A percentile compares a stretch with the other conserved stretches of the same genome.
Conservation (phyloP, 768 basidiomycete genomes). For the Mycena vulgaris region DNA sequence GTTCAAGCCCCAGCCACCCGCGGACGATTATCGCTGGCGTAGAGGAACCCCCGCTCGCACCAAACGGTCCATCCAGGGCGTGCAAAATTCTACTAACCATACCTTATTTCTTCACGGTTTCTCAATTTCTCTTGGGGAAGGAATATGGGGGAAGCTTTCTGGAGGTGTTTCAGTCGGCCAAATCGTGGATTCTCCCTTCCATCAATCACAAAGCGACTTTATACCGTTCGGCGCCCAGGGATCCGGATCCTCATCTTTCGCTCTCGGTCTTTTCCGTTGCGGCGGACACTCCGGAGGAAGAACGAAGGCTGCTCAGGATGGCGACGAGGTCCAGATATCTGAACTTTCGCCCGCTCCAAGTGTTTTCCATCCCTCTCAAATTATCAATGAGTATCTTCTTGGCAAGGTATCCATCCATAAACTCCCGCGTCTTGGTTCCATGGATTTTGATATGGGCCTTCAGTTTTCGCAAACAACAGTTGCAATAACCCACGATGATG, state of each 20-base stretch:
- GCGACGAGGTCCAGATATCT: neutral
- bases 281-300: neutral
- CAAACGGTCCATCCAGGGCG: neutral
- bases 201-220: too few relatives aligned
- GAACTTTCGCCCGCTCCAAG: neutral
- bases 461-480: slow-evolving; percentile 5
- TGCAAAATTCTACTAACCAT: neutral
- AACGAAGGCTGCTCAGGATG: neutral
- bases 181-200: neutral
- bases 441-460: neutral
- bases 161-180: slow-evolving; percentile 1
- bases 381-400: neutral
- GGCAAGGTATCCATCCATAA: neutral
- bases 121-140: slow-evolving; percentile 17
- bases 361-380: slow-evolving; percentile 7
- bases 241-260: neutral
- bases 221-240: slow-evolving; percentile 6
- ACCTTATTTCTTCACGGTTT: slow-evolving; percentile 28
- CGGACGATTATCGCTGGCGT: neutral
- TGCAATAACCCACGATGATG: slow-evolving; percentile 29
- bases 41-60: neutral
- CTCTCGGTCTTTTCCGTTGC: neutral
- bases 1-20: slow-evolving; percentile 12
- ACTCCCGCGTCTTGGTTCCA: too few relatives aligned
- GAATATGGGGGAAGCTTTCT: slow-evolving; percentile 23